Percentiles rank a stretch among this genome's conserved stretches.
Evolutionary conservation across 2,329 filamentous ascomycete species (phyloP).

Genomic region (Alternaria conjuncta): DNA sequence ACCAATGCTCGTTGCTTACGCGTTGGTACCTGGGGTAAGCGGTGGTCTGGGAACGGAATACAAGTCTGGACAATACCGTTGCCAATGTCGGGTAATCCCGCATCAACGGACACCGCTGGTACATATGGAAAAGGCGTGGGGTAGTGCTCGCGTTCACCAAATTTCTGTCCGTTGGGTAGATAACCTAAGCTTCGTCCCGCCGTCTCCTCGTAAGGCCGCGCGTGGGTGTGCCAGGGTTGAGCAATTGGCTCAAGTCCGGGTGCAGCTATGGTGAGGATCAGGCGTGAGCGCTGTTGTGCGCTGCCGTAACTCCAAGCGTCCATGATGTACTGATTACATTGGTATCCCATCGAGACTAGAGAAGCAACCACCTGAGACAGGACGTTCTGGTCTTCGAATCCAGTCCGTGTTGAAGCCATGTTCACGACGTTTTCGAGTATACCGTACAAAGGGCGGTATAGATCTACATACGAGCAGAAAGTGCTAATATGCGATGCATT

Average conservation of each 20-base stretch:
- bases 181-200: slow-evolving; percentile 58
- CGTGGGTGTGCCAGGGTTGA: slow-evolving; percentile 67
- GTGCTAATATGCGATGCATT: slow-evolving; percentile 81
- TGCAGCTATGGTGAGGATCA: slow-evolving; percentile 75
- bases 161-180: slow-evolving; percentile 51
- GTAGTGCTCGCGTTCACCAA: slow-evolving; percentile 60
- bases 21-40: slow-evolving; percentile 44
- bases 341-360: slow-evolving; percentile 78
- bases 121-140: slow-evolving; percentile 67
- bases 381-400: slow-evolving; percentile 64
- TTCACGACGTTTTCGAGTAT: slow-evolving; percentile 77
- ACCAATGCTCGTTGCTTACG: slow-evolving; percentile 56
- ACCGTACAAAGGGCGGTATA: slow-evolving; percentile 77
- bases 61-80: slow-evolving; percentile 69
- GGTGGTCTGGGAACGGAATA: slow-evolving; percentile 71
- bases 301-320: slow-evolving; percentile 75
- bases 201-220: slow-evolving; percentile 55
- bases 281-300: slow-evolving; percentile 68
- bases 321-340: slow-evolving; percentile 70
- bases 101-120: slow-evolving; percentile 60
- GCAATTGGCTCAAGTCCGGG: slow-evolving; percentile 66
- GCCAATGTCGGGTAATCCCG: slow-evolving; percentile 67
- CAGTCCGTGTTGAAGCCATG: slow-evolving; percentile 62
- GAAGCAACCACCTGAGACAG: slow-evolving; percentile 76
- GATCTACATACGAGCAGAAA: slow-evolving; percentile 75